Base-by-base conservation (phyloP, 495 filamentous ascomycete genomes). In the Tuber indicum region DNA sequence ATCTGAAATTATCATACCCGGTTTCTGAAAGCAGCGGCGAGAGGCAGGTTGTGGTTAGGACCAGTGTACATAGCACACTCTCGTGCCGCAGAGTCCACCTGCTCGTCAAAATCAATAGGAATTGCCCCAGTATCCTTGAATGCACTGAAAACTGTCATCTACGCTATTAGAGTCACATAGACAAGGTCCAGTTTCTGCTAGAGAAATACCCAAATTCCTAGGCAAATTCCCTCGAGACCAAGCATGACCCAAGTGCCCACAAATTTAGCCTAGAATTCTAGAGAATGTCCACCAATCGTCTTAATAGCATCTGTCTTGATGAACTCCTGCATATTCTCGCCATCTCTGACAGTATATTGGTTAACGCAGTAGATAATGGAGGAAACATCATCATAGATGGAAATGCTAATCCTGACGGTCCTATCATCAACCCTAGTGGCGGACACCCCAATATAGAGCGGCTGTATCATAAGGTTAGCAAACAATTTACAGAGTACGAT, bases 51-150 rank as follows among this genome's bases (percentile, higher is more conserved):
- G 19, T 92, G 87, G 26, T 88, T 90, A 10, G 93, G 93, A 9
- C 93, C 93, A 81, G 94, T 96, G 73, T 91, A 86, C 90, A 91
- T 88, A 69, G 93, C 88, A 82, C 91, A 93, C 86, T 94, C 94
- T 43, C 93, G 88, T 4, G 90, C 91, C 89, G 95, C 92, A 0
- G 92, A 92, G 81, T 97, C 93, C 4, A 93, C 92, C 84, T 95
- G 91, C 81, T 97, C 93, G 78, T 94, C 93, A 21, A 93, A 87
- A 52, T 87, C 84, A 78, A 89, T 90, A 9, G 84, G 10, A 21
- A 79, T 70, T 0, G 71, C 45, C 7, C 72, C 74, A 14, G 32
- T 23, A 16, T 43, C 2, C 0, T 62, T 45, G 42, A 42, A 73
- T 70, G 81, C 84, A n/a, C 71, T 75, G 8, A 12, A 43, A 7